Base-by-base conservation (phyloP, 139 green algal species). In the Ettlia oleoabundans region DNA sequence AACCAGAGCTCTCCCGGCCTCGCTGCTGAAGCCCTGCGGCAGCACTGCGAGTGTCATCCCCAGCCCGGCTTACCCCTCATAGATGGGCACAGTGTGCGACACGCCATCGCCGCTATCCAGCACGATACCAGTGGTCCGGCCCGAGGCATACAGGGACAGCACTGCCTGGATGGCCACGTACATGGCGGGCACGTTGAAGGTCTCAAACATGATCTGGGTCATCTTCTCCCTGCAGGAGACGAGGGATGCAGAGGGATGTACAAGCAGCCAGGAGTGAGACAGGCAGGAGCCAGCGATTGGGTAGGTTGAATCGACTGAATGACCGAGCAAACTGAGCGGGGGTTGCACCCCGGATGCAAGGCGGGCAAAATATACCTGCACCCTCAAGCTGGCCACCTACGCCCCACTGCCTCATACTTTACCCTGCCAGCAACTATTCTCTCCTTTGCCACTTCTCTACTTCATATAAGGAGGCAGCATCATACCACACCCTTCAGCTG, bases 141-240 rank as follows among this genome's bases (percentile, higher is more conserved):
- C 97, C 37, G 88, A 95, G 78, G 97, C 97, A 81, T 99, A 99
- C 83, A 99, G 92, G 6, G 97, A 99, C 52, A 99, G 92, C 79
- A 99, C 96, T 63, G 97, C 97, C 94, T 99, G 96, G 70, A 97
- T 97, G 79, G 92, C 86, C n/a, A 98, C 93, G 79, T 98, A 99
- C 93, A 99, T 98, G 85, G 96, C 95, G 37, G 96, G 96, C 37
- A 97, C 94, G 69, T 95, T 97, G 93, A 99, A 99, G 13, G 94
- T 98, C 92, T 99, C 97, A 82, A 99, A 99, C 96, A 99, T 99
- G 91, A 98, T 98, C 90, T 98, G 84, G 90, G 90, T 94, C 91
- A 95, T 95, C 86, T 93, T 93, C 87, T 95, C 91, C 53, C 91
- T 80, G 73, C 71, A 65, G 47, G 19, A 13, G 2, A 33, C 4